Conservation (phyloP, 2,329 filamentous ascomycete species). For the Colletotrichum tanaceti region DNA sequence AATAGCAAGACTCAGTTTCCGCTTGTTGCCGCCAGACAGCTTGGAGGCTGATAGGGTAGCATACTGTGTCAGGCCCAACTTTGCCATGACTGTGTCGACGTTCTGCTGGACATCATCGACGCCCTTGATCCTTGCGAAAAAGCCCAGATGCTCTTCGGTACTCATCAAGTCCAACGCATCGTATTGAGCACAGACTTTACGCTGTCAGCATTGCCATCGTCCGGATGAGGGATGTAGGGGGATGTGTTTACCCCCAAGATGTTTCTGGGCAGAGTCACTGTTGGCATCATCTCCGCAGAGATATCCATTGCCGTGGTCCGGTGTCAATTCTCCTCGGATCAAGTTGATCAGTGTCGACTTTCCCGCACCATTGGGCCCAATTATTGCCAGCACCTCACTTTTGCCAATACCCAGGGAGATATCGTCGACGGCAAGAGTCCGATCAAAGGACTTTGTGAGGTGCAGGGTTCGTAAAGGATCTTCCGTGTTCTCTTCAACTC, state of each 20-base stretch:
- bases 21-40: conserved; percentile 81
- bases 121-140: conserved; percentile 79
- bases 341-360: conserved; percentile 79
- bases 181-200: conserved; percentile 73
- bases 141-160: conserved; percentile 75
- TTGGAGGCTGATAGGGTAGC: conserved; percentile 72
- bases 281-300: conserved; percentile 59
- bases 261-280: conserved; percentile 70
- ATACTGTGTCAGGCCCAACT: conserved; percentile 74
- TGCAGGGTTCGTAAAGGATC: conserved; percentile 72
- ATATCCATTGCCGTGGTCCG: conserved; percentile 73
- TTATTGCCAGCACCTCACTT: conserved; percentile 78
- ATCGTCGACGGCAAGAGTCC: conserved; percentile 72
- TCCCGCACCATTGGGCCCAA: conserved; percentile 82
- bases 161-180: conserved; percentile 82
- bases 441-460: conserved; percentile 74
- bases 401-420: conserved; percentile 76
- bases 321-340: conserved; percentile 78
- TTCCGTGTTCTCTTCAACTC: conserved; percentile 45
- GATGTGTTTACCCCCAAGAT: conserved; percentile 66
- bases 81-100: conserved; percentile 71
- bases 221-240: conserved; percentile 69
- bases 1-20: conserved; percentile 79
- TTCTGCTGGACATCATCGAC: conserved; percentile 72
- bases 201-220: no score